Percentiles rank a stretch among this genome's conserved stretches.
Evolutionary conservation across 805 yeast species (phyloP).

Genomic region (Zygoascus flipseniorum): DNA sequence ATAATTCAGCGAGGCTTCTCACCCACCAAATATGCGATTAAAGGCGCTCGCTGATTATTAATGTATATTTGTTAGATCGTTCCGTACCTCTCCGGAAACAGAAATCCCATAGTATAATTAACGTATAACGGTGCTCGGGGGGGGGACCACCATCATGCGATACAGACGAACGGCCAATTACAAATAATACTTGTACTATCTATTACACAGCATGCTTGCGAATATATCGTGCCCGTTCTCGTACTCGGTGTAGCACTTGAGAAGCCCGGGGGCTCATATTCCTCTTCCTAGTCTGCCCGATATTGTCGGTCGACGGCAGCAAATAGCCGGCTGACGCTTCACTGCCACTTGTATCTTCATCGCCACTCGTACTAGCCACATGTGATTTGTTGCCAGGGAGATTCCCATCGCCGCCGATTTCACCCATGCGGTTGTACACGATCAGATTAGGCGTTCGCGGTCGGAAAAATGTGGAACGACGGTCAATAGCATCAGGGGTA

Average conservation of each 20-base stretch:
- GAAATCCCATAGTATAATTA: too few species aligned
- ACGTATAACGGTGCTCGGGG: too few species aligned
- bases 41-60: too few species aligned
- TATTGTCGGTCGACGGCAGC: background rate
- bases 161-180: too few species aligned
- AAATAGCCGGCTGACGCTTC: background rate
- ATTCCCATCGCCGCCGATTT: background rate
- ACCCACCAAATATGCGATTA: too few species aligned
- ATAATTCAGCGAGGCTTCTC: background rate
- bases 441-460: constrained; percentile 23
- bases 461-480: constrained; percentile 18
- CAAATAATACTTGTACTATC: too few species aligned
- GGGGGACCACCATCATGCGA: too few species aligned
- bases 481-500: constrained; percentile 22
- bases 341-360: background rate
- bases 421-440: constrained; percentile 30
- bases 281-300: too few species aligned
- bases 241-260: background rate
- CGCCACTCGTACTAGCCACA: background rate
- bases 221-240: background rate
- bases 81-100: too few species aligned
- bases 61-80: too few species aligned
- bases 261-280: too few species aligned
- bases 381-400: background rate
- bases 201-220: too few species aligned